These are phyloP conservation scores for Dendrobium nobile DNA, from an alignment of 106 monocot species.

Conservation along the genomic window DNA sequence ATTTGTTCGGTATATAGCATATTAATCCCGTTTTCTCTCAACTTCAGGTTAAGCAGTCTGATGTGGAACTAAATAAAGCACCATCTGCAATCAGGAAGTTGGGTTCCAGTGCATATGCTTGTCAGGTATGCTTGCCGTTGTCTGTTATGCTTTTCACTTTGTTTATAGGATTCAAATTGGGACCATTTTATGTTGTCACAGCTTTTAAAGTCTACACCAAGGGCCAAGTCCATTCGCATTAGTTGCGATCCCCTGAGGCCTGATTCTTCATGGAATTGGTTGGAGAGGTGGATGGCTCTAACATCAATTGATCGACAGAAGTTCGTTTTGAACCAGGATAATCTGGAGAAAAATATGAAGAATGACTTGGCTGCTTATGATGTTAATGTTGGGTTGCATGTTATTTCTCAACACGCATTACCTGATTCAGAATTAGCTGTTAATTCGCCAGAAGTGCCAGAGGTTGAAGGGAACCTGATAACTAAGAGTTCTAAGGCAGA, in stretches of 20 bases:
- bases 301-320: conserved; percentile 29
- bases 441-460: neutral
- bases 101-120: conserved; percentile 41
- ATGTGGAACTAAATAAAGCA: conserved; percentile 23
- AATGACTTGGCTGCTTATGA: neutral
- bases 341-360: neutral
- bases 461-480: conserved; percentile 9
- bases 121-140: conserved; percentile 33
- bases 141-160: neutral
- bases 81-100: conserved; percentile 35
- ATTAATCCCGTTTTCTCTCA: neutral
- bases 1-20: neutral
- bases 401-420: neutral
- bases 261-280: conserved; percentile 75
- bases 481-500: conserved; percentile 13
- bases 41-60: conserved; percentile 8
- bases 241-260: conserved; percentile 49
- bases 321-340: neutral
- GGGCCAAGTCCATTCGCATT: conserved; percentile 35
- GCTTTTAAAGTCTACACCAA: conserved; percentile 51
- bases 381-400: neutral
- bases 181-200: neutral
- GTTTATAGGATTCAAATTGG: neutral
- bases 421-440: neutral
- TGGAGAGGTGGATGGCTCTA: conserved; percentile 77